phyloP scores from a whole-genome alignment of 2,329 filamentous ascomycete genomes.

The Eutypella sp. region DNA sequence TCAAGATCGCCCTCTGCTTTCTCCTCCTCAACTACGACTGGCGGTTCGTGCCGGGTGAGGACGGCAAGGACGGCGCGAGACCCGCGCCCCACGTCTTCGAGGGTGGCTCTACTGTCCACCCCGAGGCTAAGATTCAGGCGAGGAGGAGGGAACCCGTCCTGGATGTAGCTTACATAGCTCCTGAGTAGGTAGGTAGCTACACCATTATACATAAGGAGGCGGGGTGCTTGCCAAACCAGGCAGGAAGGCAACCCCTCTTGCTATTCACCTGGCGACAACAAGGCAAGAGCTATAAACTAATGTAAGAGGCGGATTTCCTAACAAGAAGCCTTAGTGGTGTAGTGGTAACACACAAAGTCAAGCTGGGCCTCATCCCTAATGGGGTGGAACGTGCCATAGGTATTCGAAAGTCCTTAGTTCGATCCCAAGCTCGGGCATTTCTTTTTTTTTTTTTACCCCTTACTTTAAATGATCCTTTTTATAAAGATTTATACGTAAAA shows the following conservation, averaged over 20 bases:
- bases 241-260: neutral
- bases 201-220: neutral
- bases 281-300: too few relatives aligned
- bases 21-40: neutral
- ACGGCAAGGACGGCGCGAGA: too few relatives aligned
- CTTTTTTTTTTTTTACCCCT: too few relatives aligned
- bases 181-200: neutral
- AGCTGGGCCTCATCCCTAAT: too few relatives aligned
- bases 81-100: neutral
- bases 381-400: too few relatives aligned
- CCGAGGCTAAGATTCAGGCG: neutral
- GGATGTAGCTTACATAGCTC: neutral
- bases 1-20: constrained; percentile 26
- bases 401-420: too few relatives aligned
- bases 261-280: too few relatives aligned
- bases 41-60: neutral
- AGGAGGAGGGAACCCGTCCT: neutral
- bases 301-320: too few relatives aligned
- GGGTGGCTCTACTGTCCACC: neutral
- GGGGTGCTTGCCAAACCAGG: neutral
- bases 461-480: too few relatives aligned
- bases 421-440: too few relatives aligned
- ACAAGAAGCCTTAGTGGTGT: too few relatives aligned
- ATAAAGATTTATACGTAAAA: neutral
- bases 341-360: too few relatives aligned